Conservation (phyloP, 768 basidiomycete genomes). For the Lentinula sp. region DNA sequence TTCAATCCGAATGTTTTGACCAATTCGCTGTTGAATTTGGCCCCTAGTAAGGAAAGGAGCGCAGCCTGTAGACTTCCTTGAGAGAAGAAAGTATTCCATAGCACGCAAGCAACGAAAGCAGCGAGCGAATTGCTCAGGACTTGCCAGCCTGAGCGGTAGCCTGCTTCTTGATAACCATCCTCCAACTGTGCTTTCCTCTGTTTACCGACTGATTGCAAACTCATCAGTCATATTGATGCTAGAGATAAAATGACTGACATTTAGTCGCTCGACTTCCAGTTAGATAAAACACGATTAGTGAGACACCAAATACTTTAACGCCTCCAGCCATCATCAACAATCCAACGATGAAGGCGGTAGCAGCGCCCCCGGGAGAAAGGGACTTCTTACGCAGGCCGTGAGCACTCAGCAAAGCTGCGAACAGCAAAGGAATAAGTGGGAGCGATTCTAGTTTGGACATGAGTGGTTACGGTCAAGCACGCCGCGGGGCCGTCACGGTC, state of each 20-base stretch:
- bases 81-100: constrained; percentile 61
- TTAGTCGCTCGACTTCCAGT: constrained; percentile 81
- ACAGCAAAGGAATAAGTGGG: constrained; percentile 32
- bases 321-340: constrained; percentile 67
- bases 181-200: constrained; percentile 68
- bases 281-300: constrained; percentile 75
- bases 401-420: constrained; percentile 49
- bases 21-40: constrained; percentile 6
- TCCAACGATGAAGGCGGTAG: constrained; percentile 73
- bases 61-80: constrained; percentile 25
- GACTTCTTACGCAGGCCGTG: constrained; percentile 75
- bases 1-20: constrained; percentile 15
- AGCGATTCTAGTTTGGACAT: constrained; percentile 40
- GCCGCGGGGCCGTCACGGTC: too few species aligned
- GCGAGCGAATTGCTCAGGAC: constrained; percentile 77
- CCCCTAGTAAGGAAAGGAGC: constrained; percentile 25
- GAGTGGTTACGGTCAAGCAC: not conserved
- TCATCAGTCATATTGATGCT: not conserved
- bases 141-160: constrained; percentile 74
- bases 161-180: constrained; percentile 69
- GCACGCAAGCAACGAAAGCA: constrained; percentile 48
- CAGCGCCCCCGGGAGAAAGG: constrained; percentile 69
- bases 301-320: constrained; percentile 54
- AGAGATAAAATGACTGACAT: constrained; percentile 30
- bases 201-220: constrained; percentile 54